Conservation (phyloP, 176 grass and related monocot species). For the Carex littledalei region DNA sequence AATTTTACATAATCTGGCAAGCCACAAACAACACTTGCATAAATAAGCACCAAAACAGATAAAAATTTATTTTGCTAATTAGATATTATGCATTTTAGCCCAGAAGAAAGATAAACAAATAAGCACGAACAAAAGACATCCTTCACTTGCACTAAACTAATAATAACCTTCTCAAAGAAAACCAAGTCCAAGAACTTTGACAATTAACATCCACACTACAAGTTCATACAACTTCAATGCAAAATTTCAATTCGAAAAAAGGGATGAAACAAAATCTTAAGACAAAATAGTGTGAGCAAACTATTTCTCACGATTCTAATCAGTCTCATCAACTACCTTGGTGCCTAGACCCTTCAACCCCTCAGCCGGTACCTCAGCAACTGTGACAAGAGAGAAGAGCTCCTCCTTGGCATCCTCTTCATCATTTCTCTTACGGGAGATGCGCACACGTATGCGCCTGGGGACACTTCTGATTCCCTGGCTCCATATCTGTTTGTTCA, state of each 20-base stretch:
- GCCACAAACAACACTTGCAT: background rate
- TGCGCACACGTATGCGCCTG: constrained; percentile 70
- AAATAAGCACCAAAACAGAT: too few relatives aligned
- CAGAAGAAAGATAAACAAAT: background rate
- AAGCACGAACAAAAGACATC: background rate
- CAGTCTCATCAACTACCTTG: constrained; percentile 71
- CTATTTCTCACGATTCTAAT: constrained; percentile 24
- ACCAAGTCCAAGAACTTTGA: background rate
- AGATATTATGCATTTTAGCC: background rate
- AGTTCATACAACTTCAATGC: constrained; percentile 6
- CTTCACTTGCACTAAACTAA: constrained; percentile 10
- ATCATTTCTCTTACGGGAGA: constrained; percentile 81
- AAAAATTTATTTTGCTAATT: background rate
- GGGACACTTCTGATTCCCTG: constrained; percentile 76
- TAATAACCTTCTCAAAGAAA: constrained; percentile 1
- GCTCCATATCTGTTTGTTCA: constrained; percentile 98
- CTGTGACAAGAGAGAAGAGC: constrained; percentile 77
- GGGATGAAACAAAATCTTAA: background rate
- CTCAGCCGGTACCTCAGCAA: constrained; percentile 65
- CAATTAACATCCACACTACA: constrained; percentile 1
- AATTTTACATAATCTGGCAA: background rate
- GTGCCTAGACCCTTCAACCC: constrained; percentile 82
- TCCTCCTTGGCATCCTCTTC: constrained; percentile 92
- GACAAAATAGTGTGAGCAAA: constrained; percentile 8
- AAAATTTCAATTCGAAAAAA: background rate